phyloP scores from a whole-genome alignment of 1,284 basidiomycete genomes.

The Irpex rosettiformis region DNA sequence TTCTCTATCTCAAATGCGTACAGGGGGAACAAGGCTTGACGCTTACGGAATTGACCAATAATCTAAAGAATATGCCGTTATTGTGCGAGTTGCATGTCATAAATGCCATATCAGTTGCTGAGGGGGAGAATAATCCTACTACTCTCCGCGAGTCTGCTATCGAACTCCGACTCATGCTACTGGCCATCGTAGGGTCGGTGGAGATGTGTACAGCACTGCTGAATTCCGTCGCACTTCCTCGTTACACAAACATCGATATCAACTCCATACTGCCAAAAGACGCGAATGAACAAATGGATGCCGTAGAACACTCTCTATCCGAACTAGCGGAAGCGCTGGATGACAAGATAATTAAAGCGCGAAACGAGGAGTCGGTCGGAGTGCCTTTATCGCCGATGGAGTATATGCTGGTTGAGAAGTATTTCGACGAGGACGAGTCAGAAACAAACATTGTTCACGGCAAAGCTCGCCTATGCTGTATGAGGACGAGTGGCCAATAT shows the following conservation, averaged over 20 bases:
- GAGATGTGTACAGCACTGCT: neutral
- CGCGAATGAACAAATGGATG: neutral
- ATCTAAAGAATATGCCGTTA: neutral
- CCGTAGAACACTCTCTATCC: neutral
- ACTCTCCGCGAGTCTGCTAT: no score
- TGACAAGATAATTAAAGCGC: no score
- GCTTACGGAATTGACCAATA: neutral
- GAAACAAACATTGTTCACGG: neutral
- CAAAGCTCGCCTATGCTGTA: neutral
- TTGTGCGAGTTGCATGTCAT: no score
- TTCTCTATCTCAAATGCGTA: neutral
- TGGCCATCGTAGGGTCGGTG: neutral
- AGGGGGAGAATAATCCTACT: no score
- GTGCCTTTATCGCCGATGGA: neutral
- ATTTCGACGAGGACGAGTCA: neutral
- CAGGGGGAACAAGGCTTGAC: neutral
- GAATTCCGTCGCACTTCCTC: neutral
- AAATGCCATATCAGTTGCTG: no score
- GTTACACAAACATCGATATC: neutral
- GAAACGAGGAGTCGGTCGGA: no score
- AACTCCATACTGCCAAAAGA: neutral
- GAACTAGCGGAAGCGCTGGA: neutral
- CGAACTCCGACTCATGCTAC: neutral
- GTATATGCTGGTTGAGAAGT: neutral
- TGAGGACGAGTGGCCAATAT: neutral